Evolutionary conservation across 176 grass and related monocot genomes (phyloP), one percentile per base, ranked within the genome.

Genomic region (Saccharum officinarum): DNA sequence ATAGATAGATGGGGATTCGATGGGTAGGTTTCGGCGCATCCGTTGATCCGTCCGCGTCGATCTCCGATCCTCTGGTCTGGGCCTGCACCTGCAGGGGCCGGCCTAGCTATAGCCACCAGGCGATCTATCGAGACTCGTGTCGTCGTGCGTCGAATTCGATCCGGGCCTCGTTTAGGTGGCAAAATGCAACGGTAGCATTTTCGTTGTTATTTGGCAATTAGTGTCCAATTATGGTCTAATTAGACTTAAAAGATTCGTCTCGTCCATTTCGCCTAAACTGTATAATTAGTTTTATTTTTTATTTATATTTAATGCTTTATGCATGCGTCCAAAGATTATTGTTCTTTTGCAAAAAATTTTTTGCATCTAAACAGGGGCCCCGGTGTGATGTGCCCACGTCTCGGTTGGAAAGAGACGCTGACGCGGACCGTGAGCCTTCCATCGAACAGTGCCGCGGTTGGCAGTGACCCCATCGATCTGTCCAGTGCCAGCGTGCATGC

Each of bases 31-130:
- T 39, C 76, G 40, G 44, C 30, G 30, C 76, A 30, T 40, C 23
- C 7, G 76, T 65, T 73, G 52, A 50, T 60, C 17, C 50, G 67
- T 79, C 83, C 9, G 71, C 71, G 60, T 75, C 61, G 12, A 66
- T 45, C 37, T 33, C 28, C 28, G 28, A 28, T 28, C 46, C 30
- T 66, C 82, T 34, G 72, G 26, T 16, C 12, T 67, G 82, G 71
- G 59, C 57, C 71, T n/a, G 40, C 30, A 4, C 12, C 12, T 14
- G 10, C 44, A 45, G 31, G 7, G 11, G n/a, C 28, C 28, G 28
- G 28, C 28, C 28, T 28, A 28, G 28, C 28, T 28, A 28, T 28
- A 28, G 28, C 28, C 28, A 28, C 28, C 28, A 28, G 59, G 38
- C 8, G 4, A 31, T 3, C 25, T 39, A n/a, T 55, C 52, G 1